Base-by-base conservation (phyloP, 2,329 filamentous ascomycete genomes). In the Raffaelea ambrosiae region DNA sequence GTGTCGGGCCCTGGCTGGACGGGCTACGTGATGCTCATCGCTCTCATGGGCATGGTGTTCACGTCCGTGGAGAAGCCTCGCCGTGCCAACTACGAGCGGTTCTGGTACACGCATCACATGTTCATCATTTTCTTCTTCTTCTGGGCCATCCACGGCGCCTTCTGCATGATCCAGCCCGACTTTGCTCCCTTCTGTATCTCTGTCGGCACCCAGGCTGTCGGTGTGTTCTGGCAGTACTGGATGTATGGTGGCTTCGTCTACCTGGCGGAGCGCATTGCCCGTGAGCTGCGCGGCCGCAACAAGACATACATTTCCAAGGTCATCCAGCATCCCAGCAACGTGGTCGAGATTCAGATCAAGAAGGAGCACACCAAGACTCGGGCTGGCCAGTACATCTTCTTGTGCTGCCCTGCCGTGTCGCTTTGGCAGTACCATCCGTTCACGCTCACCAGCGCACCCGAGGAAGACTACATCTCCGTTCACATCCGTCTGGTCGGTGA, bases 201-300 rank as follows among this genome's bases (percentile, higher is more conserved):
- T 49, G 71, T 87, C 51, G 80, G 80, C 53, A 70, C 76, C 10
- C 72, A 76, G 22, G 79, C 80, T 26, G 73, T 83, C 52, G 87
- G 86, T 58, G 85, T 90, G 47, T 93, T 94, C 64, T 93, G 86
- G 84, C 83, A 90, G 68, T 93, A 86, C 70, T 93, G 86, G 86
- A 66, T 88, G 76, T 88, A 87, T 61, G 84, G 86, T 44, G 88
- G 86, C 52, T 86, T 87, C 61, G 72, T 83, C 50, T 94, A 93
- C 62, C 74, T 94, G 33, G 76, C 79, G n/a, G 88, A 94, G 68
- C 76, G 86, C 52, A 72, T 90, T 49, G 81, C 86, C 19, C 81
- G 87, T 53, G 88, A 93, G 66, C 69, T 91, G 38, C 82, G 87
- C 46, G 87, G 87, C 41, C 77, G 82, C 22, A 86, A 91, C 71